A percentile compares a stretch with the other conserved stretches of the same genome.
phyloP scores from a whole-genome alignment of 1,139 yeast species.

The Geotrichum macrosporum region DNA sequence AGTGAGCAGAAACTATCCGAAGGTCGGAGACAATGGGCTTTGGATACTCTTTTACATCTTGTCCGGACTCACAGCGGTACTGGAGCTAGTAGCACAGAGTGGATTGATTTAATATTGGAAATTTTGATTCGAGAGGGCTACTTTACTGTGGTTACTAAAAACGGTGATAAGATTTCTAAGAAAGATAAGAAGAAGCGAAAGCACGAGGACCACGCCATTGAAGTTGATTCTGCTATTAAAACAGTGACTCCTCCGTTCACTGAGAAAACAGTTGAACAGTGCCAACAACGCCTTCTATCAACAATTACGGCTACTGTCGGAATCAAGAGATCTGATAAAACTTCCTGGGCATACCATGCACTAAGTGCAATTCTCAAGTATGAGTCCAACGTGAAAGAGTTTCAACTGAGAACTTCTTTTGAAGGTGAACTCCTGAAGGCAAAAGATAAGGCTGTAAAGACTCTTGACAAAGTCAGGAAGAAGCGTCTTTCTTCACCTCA shows the following conservation, averaged over 20 bases:
- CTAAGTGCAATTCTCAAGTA: conserved; percentile 24
- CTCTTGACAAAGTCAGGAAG: conserved; percentile 47
- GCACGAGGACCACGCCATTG: conserved; percentile 10
- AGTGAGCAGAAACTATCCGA: conserved; percentile 40
- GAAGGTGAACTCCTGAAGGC: conserved; percentile 42
- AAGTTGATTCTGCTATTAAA: conserved; percentile 18
- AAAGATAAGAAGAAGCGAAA: conserved; percentile 22
- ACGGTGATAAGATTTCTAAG: conserved; percentile 5
- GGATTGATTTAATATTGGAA: conserved; percentile 50
- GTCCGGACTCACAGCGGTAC: conserved; percentile 34
- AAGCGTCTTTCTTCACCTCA: conserved; percentile 41
- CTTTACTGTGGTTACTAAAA: conserved; percentile 41
- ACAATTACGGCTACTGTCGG: conserved; percentile 47
- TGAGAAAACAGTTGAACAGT: conserved; percentile 25
- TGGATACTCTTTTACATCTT: conserved; percentile 61
- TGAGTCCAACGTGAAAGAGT: conserved; percentile 25
- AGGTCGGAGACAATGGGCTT: conserved; percentile 56
- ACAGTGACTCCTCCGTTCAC: conserved; percentile 23
- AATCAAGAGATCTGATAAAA: conserved; percentile 43
- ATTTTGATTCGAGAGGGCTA: conserved; percentile 54
- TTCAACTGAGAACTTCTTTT: conserved; percentile 30
- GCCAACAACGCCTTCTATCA: conserved; percentile 58
- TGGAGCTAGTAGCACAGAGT: conserved; percentile 30
- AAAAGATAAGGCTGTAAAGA: conserved; percentile 48
- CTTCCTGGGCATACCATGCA: conserved; percentile 55